These are phyloP conservation scores for Punica granatum DNA, from an alignment of 345 rosid genomes.

Conservation along the genomic window DNA sequence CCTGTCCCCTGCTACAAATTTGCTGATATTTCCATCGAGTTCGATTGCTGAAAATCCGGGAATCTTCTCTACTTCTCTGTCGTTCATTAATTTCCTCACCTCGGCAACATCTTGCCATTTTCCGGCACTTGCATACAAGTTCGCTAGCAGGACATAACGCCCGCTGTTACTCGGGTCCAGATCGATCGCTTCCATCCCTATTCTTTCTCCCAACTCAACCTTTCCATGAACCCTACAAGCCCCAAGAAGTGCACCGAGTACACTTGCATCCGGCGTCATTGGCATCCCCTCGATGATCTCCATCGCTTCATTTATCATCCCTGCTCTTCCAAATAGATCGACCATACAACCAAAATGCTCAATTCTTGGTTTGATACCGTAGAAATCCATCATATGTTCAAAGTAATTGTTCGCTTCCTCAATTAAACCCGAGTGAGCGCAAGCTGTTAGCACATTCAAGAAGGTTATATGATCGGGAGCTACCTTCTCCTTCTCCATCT, in stretches of 20 bases:
- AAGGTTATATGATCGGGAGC: neutral
- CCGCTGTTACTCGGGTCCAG: conserved; percentile 39
- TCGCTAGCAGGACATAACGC: conserved; percentile 32
- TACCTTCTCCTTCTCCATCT: neutral
- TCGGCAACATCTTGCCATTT: conserved; percentile 34
- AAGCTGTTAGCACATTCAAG: conserved; percentile 1
- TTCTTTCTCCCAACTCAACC: conserved; percentile 2
- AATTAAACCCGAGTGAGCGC: neutral
- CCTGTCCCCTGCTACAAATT: neutral
- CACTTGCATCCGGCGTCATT: conserved; percentile 25
- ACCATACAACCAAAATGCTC: conserved; percentile 40
- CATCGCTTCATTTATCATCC: conserved; percentile 32
- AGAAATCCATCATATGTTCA: conserved; percentile 2
- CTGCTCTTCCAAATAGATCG: conserved; percentile 39
- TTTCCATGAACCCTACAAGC: conserved; percentile 31
- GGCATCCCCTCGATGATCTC: conserved; percentile 27
- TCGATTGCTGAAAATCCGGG: conserved; percentile 14
- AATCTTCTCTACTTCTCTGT: conserved; percentile 28
- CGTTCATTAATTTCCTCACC: conserved; percentile 34
- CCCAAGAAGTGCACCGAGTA: conserved; percentile 33
- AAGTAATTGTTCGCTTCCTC: neutral
- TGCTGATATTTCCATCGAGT: neutral
- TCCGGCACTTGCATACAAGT: conserved; percentile 31
- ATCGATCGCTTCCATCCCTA: conserved; percentile 30
- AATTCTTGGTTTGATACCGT: conserved; percentile 17